Base-by-base conservation (phyloP, 1,284 basidiomycete species). In the Heterobasidion irregulare region DNA sequence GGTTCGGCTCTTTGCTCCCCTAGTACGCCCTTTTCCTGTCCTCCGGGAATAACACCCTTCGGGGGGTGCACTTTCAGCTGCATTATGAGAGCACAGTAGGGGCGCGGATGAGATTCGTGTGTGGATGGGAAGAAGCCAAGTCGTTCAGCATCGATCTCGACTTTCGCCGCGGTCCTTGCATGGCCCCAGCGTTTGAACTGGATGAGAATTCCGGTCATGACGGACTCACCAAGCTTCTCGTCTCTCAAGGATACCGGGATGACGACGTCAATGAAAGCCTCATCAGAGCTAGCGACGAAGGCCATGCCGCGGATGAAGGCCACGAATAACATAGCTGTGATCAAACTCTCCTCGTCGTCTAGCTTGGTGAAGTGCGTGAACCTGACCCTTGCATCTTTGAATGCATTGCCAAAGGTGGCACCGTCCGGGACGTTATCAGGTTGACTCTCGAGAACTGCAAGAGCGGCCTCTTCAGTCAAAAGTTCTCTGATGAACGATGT, bases 331-430 rank as follows among this genome's bases (percentile, higher is more conserved):
- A 47, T 54, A 8, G 45, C 15, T 19, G 61, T 51, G 34, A 50
- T 59, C 8, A 49, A 48, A 13, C 47, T 55, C 12, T 52, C 53
- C 35, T 61, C 62, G 41, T 64, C 62, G 6, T 44, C 57, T 53
- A 59, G 50, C 53, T 58, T 62, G n/a, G 32, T 58, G 47, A 64
- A 65, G 49, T 65, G 63, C 7, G 60, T 61, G 53, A 65, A 64
- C 18, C 63, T 57, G 7, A 65, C 44, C 15, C 45, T 9, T 5
- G 63, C 60, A 45, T 59, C 18, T 34, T 56, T 52, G 59, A 65
- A 64, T n/a, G 53, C 57, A 5, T n/a, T 59, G 15, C 33, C 15
- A 38, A 64, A 57, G 10, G 46, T 53, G 32, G 13, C 15, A 1
- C 12, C 38, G 16, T 26, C 36, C n/a, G 19, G 19, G 10, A 54